phyloP scores from a whole-genome alignment of 257 asterid genomes.

The Linderniella brevidens region DNA sequence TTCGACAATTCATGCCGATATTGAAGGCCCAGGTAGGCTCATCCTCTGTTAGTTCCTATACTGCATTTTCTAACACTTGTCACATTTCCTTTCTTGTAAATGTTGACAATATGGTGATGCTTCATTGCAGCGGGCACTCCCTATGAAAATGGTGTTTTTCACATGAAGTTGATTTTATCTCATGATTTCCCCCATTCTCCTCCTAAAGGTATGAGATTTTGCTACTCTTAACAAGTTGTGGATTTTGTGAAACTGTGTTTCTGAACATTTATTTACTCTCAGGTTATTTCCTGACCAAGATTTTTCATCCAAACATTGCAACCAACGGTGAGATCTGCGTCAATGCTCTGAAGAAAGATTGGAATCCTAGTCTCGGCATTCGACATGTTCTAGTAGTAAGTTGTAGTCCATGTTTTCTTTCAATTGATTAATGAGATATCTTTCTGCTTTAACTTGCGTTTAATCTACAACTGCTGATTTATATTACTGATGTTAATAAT shows the following conservation, averaged over 20 bases:
- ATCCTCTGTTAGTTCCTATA: no score
- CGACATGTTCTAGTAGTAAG: constrained; percentile 83
- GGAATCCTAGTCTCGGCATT: constrained; percentile 87
- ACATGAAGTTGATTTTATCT: constrained; percentile 78
- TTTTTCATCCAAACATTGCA: constrained; percentile 90
- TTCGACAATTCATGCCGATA: constrained; percentile 75
- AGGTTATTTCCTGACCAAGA: constrained; percentile 90
- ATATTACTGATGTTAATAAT: constrained; percentile 1
- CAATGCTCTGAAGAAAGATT: constrained; percentile 88
- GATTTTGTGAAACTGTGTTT: no score
- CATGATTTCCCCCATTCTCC: constrained; percentile 89
- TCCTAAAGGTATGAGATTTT: constrained; percentile 59
- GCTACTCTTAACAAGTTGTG: no score
- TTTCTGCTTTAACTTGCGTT: no score
- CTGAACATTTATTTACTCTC: neutral
- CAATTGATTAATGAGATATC: no score
- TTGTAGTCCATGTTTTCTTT: no score
- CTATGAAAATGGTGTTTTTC: constrained; percentile 76
- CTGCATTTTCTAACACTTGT: no score
- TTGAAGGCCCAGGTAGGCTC: constrained; percentile 83
- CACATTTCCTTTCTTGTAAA: constrained; percentile 2
- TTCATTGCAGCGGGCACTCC: constrained; percentile 89
- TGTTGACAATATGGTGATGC: constrained; percentile 13
- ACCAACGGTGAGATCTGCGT: constrained; percentile 84
- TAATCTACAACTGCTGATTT: no score